Base-by-base conservation (phyloP, 257 asterid species). In the Jacaranda mimosifolia region DNA sequence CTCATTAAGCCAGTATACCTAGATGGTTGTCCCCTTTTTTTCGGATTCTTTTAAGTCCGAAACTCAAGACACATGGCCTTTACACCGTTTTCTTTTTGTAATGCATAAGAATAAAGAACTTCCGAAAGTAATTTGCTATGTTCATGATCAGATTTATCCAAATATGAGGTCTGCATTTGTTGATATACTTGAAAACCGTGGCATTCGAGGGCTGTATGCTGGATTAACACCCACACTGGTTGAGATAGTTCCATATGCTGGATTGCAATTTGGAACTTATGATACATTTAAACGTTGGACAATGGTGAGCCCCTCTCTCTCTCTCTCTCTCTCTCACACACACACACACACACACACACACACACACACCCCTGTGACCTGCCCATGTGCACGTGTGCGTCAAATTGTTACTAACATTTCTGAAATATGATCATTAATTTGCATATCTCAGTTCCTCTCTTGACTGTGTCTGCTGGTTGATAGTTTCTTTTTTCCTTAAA, bases 241-340 rank as follows among this genome's bases (percentile, higher is more conserved):
- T 32, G 97, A 91, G 85, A 94, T 92, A 63, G 79, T 90, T 72
- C 99, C 99, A 73, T 94, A 92, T 85, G 99, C 98, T 18, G 99
- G 98, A 66, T 73, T 94, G 83, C 99, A 92, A 60, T 91, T 94
- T 83, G 99, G 99, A 70, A 94, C 97, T 35, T 94, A 92, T 26
- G 99, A 94, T 79, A 92, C 98, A 35, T 91, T 94, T 87, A 92
- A 94, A 76, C 98, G 98, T 42, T 92, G 99, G 99, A 38, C 86
- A 70, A 81, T 85, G 93, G 98, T 95, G 82, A 84, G 70, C 49
- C 10, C 52, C 18, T 39, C 14, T 19, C 77, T 73, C 62, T 62
- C 64, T 64, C 53, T 52, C 79, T 19, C 64, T 68, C 52, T 72
- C 42, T 38, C 70, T 62, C 42, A 15, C 70, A 18, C 71, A 6